A percentile compares a stretch with the other conserved stretches of the same genome.
phyloP scores from a whole-genome alignment of 306 rosid genomes.

The Trifolium fragiferum region DNA sequence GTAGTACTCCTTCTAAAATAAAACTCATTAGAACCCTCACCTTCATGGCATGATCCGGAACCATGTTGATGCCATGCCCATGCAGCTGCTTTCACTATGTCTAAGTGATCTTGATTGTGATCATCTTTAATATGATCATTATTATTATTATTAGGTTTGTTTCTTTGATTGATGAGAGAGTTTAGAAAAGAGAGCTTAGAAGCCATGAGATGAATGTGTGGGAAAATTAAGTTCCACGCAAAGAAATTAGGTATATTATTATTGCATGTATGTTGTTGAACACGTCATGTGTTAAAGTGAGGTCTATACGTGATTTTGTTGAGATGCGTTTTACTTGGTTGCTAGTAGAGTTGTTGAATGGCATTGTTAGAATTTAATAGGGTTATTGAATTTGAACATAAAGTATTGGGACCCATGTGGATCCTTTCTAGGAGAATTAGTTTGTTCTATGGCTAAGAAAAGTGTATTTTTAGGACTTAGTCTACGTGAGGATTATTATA shows the following conservation, averaged over 20 bases:
- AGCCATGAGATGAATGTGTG: slow-evolving; percentile 48
- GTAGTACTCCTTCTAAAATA: slow-evolving; percentile 22
- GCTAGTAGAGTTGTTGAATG: slow-evolving; percentile 17
- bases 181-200: slow-evolving; percentile 38
- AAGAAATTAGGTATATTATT: not conserved
- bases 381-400: slow-evolving; percentile 30
- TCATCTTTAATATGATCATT: not conserved
- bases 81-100: slow-evolving; percentile 74
- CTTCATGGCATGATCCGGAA: slow-evolving; percentile 50
- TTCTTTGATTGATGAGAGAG: slow-evolving; percentile 46
- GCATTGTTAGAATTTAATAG: slow-evolving; percentile 43
- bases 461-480: slow-evolving; percentile 15
- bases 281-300: slow-evolving; percentile 33
- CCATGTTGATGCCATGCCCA: slow-evolving; percentile 90
- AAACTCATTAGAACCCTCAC: slow-evolving; percentile 48
- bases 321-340: slow-evolving; percentile 27
- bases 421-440: not conserved
- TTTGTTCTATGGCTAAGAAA: not conserved
- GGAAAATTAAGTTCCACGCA: slow-evolving; percentile 56
- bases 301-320: slow-evolving; percentile 30
- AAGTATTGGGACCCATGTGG: slow-evolving; percentile 19
- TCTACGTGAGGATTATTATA: not conserved
- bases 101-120: slow-evolving; percentile 25
- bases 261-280: too few relatives aligned
- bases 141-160: slow-evolving; percentile 8